Evolutionary conservation across 495 filamentous ascomycete genomes (phyloP).

Genomic region (Hyaloscypha bicolor): DNA sequence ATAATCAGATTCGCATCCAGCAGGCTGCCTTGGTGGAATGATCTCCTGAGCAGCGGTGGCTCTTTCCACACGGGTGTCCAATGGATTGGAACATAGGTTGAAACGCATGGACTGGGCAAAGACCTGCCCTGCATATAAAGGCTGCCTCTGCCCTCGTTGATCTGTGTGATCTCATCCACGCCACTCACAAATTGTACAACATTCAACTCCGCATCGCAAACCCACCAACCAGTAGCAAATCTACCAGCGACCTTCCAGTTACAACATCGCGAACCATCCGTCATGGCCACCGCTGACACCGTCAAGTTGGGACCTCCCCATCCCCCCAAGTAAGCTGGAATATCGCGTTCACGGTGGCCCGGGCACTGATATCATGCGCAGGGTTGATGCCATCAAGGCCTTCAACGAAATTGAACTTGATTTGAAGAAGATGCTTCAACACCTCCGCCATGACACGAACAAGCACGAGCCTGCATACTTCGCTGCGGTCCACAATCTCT

Average conservation of each 20-base stretch:
- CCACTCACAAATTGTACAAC: neutral
- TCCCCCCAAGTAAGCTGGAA: slow-evolving; percentile 39
- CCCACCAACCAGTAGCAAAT: too few species aligned
- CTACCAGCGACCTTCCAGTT: neutral
- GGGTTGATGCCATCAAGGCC: slow-evolving; percentile 51
- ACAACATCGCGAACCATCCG: neutral
- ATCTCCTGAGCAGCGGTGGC: neutral
- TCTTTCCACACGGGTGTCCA: neutral
- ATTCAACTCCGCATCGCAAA: neutral
- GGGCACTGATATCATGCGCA: neutral
- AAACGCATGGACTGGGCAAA: slow-evolving; percentile 6
- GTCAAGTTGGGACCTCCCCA: slow-evolving; percentile 50
- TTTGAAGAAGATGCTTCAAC: slow-evolving; percentile 51
- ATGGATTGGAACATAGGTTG: neutral
- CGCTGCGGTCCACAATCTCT: slow-evolving; percentile 46
- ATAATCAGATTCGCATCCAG: neutral
- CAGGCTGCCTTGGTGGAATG: neutral
- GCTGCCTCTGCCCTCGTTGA: neutral
- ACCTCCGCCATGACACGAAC: slow-evolving; percentile 46
- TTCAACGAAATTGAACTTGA: slow-evolving; percentile 50
- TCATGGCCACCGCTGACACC: slow-evolving; percentile 56
- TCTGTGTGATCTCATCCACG: neutral
- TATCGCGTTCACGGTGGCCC: neutral
- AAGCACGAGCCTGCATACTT: slow-evolving; percentile 54
- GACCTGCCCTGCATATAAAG: neutral